These are phyloP conservation scores for Melampsora abietis-canadensis DNA, from an alignment of 1,284 basidiomycete species.

Conservation along the genomic window DNA sequence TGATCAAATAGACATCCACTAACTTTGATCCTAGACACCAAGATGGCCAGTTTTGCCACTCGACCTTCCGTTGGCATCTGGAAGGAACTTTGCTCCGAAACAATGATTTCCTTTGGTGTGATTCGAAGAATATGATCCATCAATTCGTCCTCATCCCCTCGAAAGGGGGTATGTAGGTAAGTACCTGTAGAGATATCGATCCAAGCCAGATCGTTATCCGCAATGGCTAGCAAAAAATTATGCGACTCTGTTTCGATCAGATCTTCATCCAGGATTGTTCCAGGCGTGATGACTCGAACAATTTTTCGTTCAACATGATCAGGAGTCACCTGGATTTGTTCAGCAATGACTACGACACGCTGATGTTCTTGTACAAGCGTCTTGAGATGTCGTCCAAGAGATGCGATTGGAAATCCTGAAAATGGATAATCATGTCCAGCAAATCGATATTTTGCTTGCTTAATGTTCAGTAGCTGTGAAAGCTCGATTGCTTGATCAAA, in stretches of 20 bases:
- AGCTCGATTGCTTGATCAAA: conserved; percentile 83
- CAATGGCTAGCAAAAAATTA: conserved; percentile 36
- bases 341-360: conserved; percentile 82
- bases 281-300: conserved; percentile 80
- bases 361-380: conserved; percentile 74
- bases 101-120: conserved; percentile 74
- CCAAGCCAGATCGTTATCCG: conserved; percentile 70
- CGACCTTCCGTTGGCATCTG: conserved; percentile 11
- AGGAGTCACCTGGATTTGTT: conserved; percentile 58
- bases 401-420: conserved; percentile 81
- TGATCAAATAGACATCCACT: not conserved
- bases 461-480: conserved; percentile 72
- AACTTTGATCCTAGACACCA: conserved; percentile 16
- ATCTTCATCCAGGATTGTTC: conserved; percentile 82
- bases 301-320: conserved; percentile 56
- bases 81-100: conserved; percentile 52
- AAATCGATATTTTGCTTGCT: conserved; percentile 71
- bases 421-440: conserved; percentile 61
- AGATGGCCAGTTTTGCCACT: conserved; percentile 22
- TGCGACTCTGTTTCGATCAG: conserved; percentile 61
- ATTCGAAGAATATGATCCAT: conserved; percentile 81
- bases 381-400: conserved; percentile 80
- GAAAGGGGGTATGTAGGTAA: conserved; percentile 68
- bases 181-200: conserved; percentile 94
- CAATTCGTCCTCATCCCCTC: conserved; percentile 60